phyloP scores from a whole-genome alignment of 441 rosid genomes.

The Gossypium trilobum region DNA sequence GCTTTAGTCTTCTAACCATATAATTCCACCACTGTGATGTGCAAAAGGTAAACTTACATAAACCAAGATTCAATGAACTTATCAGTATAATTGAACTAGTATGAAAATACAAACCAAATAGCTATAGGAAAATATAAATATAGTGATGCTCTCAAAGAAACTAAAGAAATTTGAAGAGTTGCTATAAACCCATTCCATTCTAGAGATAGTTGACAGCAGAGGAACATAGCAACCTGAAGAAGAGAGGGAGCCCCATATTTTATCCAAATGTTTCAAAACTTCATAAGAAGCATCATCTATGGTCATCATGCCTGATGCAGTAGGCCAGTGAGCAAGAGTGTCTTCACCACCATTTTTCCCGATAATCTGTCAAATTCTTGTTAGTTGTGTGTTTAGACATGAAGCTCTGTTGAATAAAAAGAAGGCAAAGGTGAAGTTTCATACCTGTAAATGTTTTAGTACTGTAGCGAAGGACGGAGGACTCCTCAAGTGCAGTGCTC shows the following conservation, averaged over 20 bases:
- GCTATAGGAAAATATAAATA: background rate
- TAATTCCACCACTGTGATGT: background rate
- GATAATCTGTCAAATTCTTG: conserved; percentile 41
- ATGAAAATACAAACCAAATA: background rate
- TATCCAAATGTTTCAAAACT: conserved; percentile 79
- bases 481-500: conserved; percentile 68
- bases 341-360: conserved; percentile 95
- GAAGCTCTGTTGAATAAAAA: conserved; percentile 12
- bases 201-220: conserved; percentile 4
- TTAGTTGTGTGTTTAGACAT: conserved; percentile 20
- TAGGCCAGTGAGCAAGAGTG: conserved; percentile 96
- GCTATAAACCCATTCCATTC: background rate
- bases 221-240: conserved; percentile 50
- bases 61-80: background rate
- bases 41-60: background rate
- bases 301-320: conserved; percentile 62
- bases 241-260: conserved; percentile 74
- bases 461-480: conserved; percentile 79
- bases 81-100: background rate
- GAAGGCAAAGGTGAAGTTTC: conserved; percentile 10
- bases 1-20: conserved; percentile 6
- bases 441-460: conserved; percentile 82
- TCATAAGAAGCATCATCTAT: conserved; percentile 71
- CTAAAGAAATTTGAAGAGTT: background rate
- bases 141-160: background rate